Evolutionary conservation across 1,139 yeast species (phyloP), one percentile per base, ranked within the genome.

Genomic region (Pichia sp.): DNA sequence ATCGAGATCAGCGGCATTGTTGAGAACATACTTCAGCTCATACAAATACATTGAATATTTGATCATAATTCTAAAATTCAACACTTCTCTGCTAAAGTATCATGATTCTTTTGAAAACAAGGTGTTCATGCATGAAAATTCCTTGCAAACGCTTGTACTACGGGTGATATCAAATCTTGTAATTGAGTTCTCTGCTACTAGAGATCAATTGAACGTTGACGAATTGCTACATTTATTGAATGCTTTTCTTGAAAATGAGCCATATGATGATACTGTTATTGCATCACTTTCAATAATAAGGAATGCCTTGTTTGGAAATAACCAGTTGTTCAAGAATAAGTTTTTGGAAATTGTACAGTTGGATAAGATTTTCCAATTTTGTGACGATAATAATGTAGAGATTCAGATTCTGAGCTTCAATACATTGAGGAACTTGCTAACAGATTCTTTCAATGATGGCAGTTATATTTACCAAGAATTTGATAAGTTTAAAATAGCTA

Each of bases 111-210:
- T 19, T 5, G 26, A 46, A 15, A 23, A 46, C 5, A 46, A 8
- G 11, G 41, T 26, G 5, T 46, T 46, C 30, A 2, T 31, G 68
- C 71, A 15, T 7, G 78, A 80, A 58, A 69, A 77, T 43, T 72
- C 78, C 56, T 75, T 84, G 48, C 78, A 79, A 61, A 77, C 85
- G 0, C 77, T 85, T 5, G 77, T 85, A 1, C 74, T 88, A 67
- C 89, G 95, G 2, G 79, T 84, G 3, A 70, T 88, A 30, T 87
- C 96, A 45, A 90, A 90, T 65, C 76, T 89, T 53, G 82, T 88
- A 10, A 76, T 90, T 34, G 97, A 90, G 59, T 90, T 89, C 67
- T 84, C 92, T 1, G 43, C 55, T 1, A 15, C 49, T 13, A 45
- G 46, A 29, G 48, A 50, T 11, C 29, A n/a, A 4, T 10, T 54